Evolutionary conservation across 371 early-diverging fungal species (phyloP).

Genomic region (Actinomortierella wolfii): DNA sequence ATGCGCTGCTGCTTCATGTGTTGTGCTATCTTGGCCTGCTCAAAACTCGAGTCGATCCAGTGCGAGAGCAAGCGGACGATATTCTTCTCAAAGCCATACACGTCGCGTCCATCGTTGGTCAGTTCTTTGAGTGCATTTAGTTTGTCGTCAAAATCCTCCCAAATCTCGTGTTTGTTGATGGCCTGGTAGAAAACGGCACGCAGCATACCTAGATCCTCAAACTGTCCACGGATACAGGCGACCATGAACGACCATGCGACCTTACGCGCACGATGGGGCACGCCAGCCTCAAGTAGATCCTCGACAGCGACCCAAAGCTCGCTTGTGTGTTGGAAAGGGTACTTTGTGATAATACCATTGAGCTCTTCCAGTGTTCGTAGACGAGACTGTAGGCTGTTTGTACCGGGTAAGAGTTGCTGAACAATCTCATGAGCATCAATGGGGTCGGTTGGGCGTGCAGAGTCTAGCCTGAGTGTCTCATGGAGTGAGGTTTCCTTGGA

Average conservation of each 20-base stretch:
- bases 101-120: constrained; percentile 72
- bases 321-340: constrained; percentile 62
- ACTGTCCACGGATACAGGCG: constrained; percentile 66
- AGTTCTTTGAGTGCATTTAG: constrained; percentile 60
- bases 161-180: constrained; percentile 54
- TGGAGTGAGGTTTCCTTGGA: constrained; percentile 37
- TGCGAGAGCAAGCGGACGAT: constrained; percentile 59
- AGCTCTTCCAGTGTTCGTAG: constrained; percentile 44
- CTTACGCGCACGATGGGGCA: constrained; percentile 61
- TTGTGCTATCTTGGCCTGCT: constrained; percentile 38
- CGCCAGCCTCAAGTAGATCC: constrained; percentile 55
- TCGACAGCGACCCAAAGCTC: constrained; percentile 65
- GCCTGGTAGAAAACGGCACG: constrained; percentile 65
- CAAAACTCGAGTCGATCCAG: constrained; percentile 57
- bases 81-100: constrained; percentile 75
- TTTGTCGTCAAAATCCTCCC: constrained; percentile 67
- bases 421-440: constrained; percentile 49
- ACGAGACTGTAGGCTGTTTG: constrained; percentile 33
- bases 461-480: constrained; percentile 35
- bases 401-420: constrained; percentile 37
- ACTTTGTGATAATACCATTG: constrained; percentile 43
- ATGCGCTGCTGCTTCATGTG: constrained; percentile 33
- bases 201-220: constrained; percentile 67
- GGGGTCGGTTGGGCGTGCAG: constrained; percentile 40
- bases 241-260: constrained; percentile 67